Percentiles rank a stretch among this genome's conserved stretches.
Evolutionary conservation across 2,329 filamentous ascomycete genomes (phyloP).

Genomic region (Curvularia lunata): DNA sequence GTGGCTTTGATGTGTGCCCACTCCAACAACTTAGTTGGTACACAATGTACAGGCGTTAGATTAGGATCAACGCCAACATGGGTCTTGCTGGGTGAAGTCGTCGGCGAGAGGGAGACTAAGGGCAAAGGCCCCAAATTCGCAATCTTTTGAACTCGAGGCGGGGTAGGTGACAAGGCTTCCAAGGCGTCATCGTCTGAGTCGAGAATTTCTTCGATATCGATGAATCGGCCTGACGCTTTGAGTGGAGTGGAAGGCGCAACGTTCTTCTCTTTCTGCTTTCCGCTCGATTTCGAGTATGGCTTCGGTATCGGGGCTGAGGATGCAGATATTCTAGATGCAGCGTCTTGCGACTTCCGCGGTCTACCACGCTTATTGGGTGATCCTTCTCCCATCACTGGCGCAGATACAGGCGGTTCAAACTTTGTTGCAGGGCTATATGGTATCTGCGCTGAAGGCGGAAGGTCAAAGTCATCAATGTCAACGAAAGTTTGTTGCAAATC

Average conservation of each 20-base stretch:
- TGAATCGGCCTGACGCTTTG: conserved; percentile 33
- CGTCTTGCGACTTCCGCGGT: conserved; percentile 25
- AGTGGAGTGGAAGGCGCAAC: conserved; percentile 21
- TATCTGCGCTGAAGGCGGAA: conserved; percentile 17
- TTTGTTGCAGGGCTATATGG: conserved; percentile 6
- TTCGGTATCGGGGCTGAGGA: conserved; percentile 12
- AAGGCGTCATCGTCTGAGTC: conserved; percentile 48
- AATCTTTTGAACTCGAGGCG: conserved; percentile 36
- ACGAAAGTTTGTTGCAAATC: conserved; percentile 28
- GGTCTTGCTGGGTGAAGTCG: conserved; percentile 7
- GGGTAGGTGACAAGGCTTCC: conserved; percentile 41
- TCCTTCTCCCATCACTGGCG: not conserved
- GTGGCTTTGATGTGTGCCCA: conserved; percentile 45
- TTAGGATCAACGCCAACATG: not conserved
- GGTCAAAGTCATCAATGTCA: conserved; percentile 39
- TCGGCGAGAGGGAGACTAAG: conserved; percentile 11
- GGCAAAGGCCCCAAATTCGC: conserved; percentile 27
- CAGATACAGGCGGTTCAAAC: conserved; percentile 4
- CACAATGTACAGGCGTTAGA: conserved; percentile 21
- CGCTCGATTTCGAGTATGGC: conserved; percentile 7
- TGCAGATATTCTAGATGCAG: conserved; percentile 8
- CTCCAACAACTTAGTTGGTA: conserved; percentile 26
- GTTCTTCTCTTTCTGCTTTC: not conserved
- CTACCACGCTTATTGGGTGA: conserved; percentile 33
- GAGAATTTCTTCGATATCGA: conserved; percentile 48